These are phyloP conservation scores for Zymoseptoria crescenta DNA, from an alignment of 2,329 filamentous ascomycete species.

Conservation along the genomic window DNA sequence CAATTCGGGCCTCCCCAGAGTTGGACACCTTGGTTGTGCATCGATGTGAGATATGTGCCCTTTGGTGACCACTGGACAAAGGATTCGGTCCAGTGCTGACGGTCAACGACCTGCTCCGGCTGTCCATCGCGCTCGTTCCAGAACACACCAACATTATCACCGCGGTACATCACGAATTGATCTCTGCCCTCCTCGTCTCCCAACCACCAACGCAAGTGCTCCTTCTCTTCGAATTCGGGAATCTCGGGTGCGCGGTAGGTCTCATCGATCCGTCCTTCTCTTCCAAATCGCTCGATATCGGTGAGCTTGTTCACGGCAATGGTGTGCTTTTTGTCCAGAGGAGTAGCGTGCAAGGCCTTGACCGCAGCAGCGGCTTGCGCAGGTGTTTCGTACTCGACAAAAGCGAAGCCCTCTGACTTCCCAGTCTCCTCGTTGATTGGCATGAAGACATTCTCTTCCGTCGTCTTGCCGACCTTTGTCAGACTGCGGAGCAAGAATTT, in stretches of 20 bases:
- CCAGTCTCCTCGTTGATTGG: constrained; percentile 73
- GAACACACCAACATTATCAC: constrained; percentile 86
- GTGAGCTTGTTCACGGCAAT: constrained; percentile 96
- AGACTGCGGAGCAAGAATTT: constrained; percentile 96
- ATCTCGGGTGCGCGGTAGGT: constrained; percentile 77
- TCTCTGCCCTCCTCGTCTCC: constrained; percentile 83
- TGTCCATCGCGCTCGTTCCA: constrained; percentile 96
- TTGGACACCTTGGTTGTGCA: constrained; percentile 93
- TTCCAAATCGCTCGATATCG: constrained; percentile 91
- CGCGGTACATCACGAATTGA: constrained; percentile 90
- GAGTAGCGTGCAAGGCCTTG: constrained; percentile 74
- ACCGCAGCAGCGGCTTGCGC: constrained; percentile 85
- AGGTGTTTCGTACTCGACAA: constrained; percentile 89
- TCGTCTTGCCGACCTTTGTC: constrained; percentile 72
- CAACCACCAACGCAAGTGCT: constrained; percentile 90
- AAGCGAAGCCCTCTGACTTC: constrained; percentile 84
- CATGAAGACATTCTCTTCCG: constrained; percentile 88
- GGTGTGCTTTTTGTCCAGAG: constrained; percentile 95
- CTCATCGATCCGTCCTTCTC: constrained; percentile 88
- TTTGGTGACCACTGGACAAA: constrained; percentile 97
- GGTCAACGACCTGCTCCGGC: constrained; percentile 82
- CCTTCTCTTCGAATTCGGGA: constrained; percentile 80
- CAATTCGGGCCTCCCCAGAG: constrained; percentile 90
- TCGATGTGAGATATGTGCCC: constrained; percentile 87
- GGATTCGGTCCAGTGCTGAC: constrained; percentile 93